phyloP scores from a whole-genome alignment of 2,329 filamentous ascomycete species.

The Lanzia echinophila region DNA sequence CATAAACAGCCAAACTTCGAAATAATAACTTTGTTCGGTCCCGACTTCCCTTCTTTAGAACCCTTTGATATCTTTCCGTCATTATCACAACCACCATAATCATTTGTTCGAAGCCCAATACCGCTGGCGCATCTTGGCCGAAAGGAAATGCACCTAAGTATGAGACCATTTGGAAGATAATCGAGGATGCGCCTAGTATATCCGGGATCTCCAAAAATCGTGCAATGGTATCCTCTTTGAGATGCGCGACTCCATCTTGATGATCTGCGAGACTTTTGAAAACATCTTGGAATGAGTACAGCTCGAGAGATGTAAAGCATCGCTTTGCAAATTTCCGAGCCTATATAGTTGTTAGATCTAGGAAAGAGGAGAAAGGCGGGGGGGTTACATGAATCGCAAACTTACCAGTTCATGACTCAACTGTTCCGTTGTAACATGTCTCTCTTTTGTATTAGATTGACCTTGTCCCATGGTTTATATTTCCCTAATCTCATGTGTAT shows the following conservation, averaged over 20 bases:
- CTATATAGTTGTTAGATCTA: conserved; percentile 31
- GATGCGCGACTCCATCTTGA: conserved; percentile 54
- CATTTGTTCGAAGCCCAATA: conserved; percentile 62
- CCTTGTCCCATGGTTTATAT: conserved; percentile 29
- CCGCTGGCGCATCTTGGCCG: conserved; percentile 60
- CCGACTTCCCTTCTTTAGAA: conserved; percentile 50
- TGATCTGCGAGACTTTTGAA: conserved; percentile 63
- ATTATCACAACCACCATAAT: conserved; percentile 67
- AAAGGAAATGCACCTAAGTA: conserved; percentile 71
- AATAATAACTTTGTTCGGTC: conserved; percentile 61
- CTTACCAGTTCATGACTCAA: conserved; percentile 30
- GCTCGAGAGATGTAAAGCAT: conserved; percentile 64
- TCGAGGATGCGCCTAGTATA: conserved; percentile 56
- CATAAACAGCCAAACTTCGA: conserved; percentile 64
- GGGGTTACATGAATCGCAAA: conserved; percentile 6
- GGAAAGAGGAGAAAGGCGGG: not conserved
- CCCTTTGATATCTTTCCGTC: conserved; percentile 61
- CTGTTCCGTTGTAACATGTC: conserved; percentile 25
- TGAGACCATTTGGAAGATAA: conserved; percentile 65
- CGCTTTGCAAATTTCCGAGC: conserved; percentile 59
- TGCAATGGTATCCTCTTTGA: conserved; percentile 64
- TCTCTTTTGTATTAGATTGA: conserved; percentile 26
- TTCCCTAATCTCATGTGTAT: too few relatives aligned
- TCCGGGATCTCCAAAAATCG: conserved; percentile 70
- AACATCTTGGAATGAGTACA: conserved; percentile 68